A percentile compares a stretch with the other conserved stretches of the same genome.
phyloP scores from a whole-genome alignment of 805 yeast genomes.

The Nakazawaea ernobii region DNA sequence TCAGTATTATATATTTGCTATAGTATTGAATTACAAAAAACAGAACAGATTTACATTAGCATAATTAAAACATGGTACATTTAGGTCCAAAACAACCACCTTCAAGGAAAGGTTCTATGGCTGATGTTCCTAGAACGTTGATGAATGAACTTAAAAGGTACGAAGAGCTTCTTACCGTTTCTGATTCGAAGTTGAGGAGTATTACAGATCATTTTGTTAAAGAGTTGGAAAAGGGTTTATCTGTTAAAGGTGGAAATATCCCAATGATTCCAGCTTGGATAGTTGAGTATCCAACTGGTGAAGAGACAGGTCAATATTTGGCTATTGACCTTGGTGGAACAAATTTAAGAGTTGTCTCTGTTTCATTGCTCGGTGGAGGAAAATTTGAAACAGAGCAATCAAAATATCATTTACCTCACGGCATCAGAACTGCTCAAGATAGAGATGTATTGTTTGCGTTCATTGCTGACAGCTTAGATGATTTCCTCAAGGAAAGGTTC shows the following conservation, averaged over 20 bases:
- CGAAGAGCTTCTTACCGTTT: conserved; percentile 36
- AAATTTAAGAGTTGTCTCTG: conserved; percentile 52
- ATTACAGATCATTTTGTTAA: conserved; percentile 44
- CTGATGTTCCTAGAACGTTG: conserved; percentile 35
- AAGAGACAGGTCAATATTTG: conserved; percentile 52
- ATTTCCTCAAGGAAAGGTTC: conserved; percentile 60
- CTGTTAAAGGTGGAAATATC: conserved; percentile 49
- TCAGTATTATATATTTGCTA: neutral
- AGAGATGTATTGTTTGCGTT: conserved; percentile 78
- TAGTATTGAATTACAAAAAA: neutral
- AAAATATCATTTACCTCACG: conserved; percentile 75
- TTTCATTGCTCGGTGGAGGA: conserved; percentile 59
- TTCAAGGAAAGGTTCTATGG: conserved; percentile 28
- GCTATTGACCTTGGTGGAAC: conserved; percentile 63
- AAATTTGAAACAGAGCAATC: conserved; percentile 85
- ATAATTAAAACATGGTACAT: conserved; percentile 31
- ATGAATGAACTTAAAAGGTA: conserved; percentile 31
- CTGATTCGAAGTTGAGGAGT: conserved; percentile 33
- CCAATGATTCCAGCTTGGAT: conserved; percentile 63
- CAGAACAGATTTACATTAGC: neutral
- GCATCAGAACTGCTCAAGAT: conserved; percentile 72
- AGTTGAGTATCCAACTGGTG: conserved; percentile 52
- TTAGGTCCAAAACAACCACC: conserved; percentile 44
- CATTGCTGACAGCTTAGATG: conserved; percentile 78
- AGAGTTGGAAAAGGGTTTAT: conserved; percentile 48